Conservation (phyloP, 768 basidiomycete genomes). For the Collybiopsis confluens region DNA sequence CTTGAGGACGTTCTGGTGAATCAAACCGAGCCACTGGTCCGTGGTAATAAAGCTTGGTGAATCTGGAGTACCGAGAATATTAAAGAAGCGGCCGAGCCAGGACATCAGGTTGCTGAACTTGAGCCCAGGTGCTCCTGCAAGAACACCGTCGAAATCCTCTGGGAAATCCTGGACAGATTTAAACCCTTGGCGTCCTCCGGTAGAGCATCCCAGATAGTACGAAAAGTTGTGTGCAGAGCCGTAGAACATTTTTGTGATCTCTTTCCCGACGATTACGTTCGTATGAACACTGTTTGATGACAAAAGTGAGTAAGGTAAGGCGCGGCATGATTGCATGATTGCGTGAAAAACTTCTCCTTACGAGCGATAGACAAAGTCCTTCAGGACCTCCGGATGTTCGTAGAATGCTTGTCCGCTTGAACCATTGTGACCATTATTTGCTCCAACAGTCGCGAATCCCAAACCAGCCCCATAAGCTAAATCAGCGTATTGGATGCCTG, state of each 20-base stretch:
- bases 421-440: background rate
- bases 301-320: too few species aligned
- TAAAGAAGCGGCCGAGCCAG: background rate
- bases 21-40: conserved; percentile 9
- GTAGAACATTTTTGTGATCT: conserved; percentile 16
- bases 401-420: background rate
- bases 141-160: conserved; percentile 19
- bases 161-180: conserved; percentile 15
- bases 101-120: background rate
- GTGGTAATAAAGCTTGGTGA: conserved; percentile 11
- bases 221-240: conserved; percentile 12
- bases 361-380: background rate
- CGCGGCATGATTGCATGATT: too few species aligned
- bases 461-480: background rate
- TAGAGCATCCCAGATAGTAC: conserved; percentile 19
- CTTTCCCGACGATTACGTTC: conserved; percentile 13
- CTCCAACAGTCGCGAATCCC: background rate
- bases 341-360: background rate
- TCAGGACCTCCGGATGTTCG: background rate
- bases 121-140: conserved; percentile 17
- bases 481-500: background rate
- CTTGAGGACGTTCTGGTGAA: conserved; percentile 15
- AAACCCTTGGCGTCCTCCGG: conserved; percentile 18
- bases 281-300: background rate
- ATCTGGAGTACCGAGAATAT: background rate